These are phyloP conservation scores for Dacryopinax primogenitus DNA, from an alignment of 768 basidiomycete species.

Conservation along the genomic window DNA sequence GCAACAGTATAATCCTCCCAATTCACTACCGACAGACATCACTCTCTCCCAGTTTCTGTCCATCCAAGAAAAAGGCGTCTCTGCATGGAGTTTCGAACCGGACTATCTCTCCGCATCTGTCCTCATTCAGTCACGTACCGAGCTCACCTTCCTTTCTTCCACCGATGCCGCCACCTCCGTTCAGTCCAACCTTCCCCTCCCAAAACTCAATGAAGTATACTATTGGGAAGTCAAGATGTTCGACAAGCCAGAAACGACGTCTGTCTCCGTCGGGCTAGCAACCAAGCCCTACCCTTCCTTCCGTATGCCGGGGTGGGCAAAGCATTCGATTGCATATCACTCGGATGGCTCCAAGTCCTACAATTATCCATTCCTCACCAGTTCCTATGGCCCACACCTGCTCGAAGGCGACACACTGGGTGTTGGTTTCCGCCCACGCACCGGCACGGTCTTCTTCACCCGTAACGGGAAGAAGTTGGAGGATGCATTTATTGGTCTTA, in stretches of 20 bases:
- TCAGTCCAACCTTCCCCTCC: conserved; percentile 90
- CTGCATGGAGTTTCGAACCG: conserved; percentile 98
- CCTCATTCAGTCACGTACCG: conserved; percentile 87
- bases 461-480: conserved; percentile 95
- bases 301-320: conserved; percentile 73
- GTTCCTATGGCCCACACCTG: conserved; percentile 67
- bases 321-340: conserved; percentile 86
- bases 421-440: conserved; percentile 88
- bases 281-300: conserved; percentile 96
- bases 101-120: conserved; percentile 92
- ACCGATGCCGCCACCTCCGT: conserved; percentile 89
- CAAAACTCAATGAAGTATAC: conserved; percentile 96
- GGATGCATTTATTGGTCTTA: conserved; percentile 86
- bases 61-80: conserved; percentile 98
- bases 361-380: conserved; percentile 85
- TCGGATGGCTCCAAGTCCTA: conserved; percentile 95
- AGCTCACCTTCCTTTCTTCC: conserved; percentile 95
- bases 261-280: conserved; percentile 82
- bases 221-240: conserved; percentile 99
- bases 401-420: conserved; percentile 95
- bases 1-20: conserved; percentile 70
- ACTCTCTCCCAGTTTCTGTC: conserved; percentile 96
- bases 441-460: conserved; percentile 97
- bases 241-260: conserved; percentile 78
- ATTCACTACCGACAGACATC: conserved; percentile 95